A percentile compares a stretch with the other conserved stretches of the same genome.
phyloP scores from a whole-genome alignment of 2,329 filamentous ascomycete genomes.

The Colletotrichum chlorophyti region DNA sequence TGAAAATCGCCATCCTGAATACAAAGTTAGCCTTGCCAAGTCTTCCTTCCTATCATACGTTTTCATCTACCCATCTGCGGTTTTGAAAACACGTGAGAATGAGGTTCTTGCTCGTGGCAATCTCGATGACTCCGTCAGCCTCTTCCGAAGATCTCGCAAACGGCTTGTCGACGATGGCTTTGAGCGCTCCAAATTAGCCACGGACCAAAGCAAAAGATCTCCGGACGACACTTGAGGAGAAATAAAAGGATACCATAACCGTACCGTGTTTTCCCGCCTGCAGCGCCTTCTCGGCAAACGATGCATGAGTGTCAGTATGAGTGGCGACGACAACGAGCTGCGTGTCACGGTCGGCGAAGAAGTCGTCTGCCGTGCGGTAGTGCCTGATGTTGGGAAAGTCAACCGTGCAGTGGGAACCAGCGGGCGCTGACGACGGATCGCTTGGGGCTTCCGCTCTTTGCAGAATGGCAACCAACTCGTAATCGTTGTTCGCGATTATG shows the following conservation, averaged over 20 bases:
- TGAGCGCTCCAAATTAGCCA: background rate
- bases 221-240: too few species aligned
- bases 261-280: constrained; percentile 64
- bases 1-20: constrained; percentile 65
- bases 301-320: constrained; percentile 56
- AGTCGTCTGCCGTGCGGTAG: constrained; percentile 63
- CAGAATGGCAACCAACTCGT: constrained; percentile 53
- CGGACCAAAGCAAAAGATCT: too few species aligned
- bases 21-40: background rate
- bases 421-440: constrained; percentile 34
- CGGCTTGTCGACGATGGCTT: constrained; percentile 71
- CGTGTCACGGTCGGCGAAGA: constrained; percentile 64
- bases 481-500: constrained; percentile 52
- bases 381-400: constrained; percentile 57
- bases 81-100: constrained; percentile 60
- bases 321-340: constrained; percentile 69
- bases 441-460: constrained; percentile 50
- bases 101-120: constrained; percentile 53
- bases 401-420: constrained; percentile 52
- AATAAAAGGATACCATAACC: too few species aligned
- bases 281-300: constrained; percentile 61
- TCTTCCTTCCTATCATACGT: background rate
- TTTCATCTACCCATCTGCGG: constrained; percentile 18
- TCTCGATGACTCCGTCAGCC: constrained; percentile 58
- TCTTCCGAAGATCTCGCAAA: constrained; percentile 66